Evolutionary conservation across 768 basidiomycete genomes (phyloP), one percentile per base, ranked within the genome.

Genomic region (Rhodosporidiobolus sp.): DNA sequence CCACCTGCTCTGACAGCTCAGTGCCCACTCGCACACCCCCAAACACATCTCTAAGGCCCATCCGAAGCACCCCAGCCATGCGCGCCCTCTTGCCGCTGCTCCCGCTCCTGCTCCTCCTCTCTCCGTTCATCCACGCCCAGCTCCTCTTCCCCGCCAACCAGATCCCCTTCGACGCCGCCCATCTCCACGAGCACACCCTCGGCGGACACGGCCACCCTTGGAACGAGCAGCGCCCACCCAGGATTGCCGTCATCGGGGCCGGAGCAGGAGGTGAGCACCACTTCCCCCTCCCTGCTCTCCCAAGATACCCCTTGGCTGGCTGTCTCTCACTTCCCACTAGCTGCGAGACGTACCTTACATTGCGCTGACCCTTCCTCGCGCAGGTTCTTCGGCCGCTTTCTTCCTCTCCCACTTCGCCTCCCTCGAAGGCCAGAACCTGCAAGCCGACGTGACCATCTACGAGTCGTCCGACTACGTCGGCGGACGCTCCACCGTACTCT

Each of bases 391-490:
- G 0, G 67, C 71, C 20, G 71, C 71, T 3, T 73, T 58, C 62
- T 76, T 76, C 34, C 62, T 76, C 7, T n/a, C 28, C 2, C 71
- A 72, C 59, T 76, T 76, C 19, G 30, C 49, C 22, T 17, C 52
- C 2, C 59, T 75, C 16, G 34, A 34, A 7, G 57, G 56, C 8
- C 22, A 22, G 63, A 88, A 86, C 7, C 76, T 92, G 38, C 85
- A 89, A 65, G 84, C 91, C 3, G 87, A 90, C 60, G 85, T 96
- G 22, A 92, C 95, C 75, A 85, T 96, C 7, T 96, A 89, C 80
- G 94, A 97, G 72, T 85, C 85, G 75, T 12, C 38, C 0, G 57
- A 60, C 6, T 67, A 73, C 45, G 22, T 76, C 35, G 75, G 75
- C n/a, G 75, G 75, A 0, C 14, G 75, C 4, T 70, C 68, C 19